Base-by-base conservation (phyloP, 495 filamentous ascomycete genomes). In the Trichoderma orchidacearum region DNA sequence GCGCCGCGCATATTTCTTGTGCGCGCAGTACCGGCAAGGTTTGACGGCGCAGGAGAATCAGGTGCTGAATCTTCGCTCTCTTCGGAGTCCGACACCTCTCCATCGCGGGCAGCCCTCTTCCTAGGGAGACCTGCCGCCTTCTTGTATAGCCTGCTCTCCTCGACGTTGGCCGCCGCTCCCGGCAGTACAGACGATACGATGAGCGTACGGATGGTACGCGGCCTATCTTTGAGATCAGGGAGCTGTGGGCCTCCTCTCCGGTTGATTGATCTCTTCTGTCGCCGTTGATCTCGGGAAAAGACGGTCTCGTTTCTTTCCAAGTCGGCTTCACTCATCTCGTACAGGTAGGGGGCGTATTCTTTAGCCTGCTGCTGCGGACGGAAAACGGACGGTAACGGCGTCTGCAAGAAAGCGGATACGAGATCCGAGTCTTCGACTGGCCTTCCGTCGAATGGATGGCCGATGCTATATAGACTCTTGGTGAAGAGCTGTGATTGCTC, bases 401-500 rank as follows among this genome's bases (percentile, higher is more conserved):
- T 89, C 25, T 86, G 86, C 27, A 98, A 79, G 72, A 98, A 92
- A 51, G 87, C 85, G 27, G 86, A 70, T 58, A 85, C 80, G 28
- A 98, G 77, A 59, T 98, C 93, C 30, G 88, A 80, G 64, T 97
- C 93, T 60, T 96, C 91, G 32, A 97, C 80, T 4, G 90, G 89
- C 25, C 93, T 81, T 23, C 93, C 93, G 68, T 98, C 93, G 66
- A 97, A 97, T 12, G 89, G 86, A 68, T 98, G 91, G 11, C 88
- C 87, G 31, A 92, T 81, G 61, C 91, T 90, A 66, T 95, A 98
- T 51, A 98, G 79, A 61, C 89, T 94, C 63, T 87, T 86, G 1
- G 89, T 94, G 63, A 96, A 98, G 0, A 96, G 78, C 65, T 98
- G 93, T 51, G 83, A 82, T 65, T 98, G 93, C 68, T 98, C 93